These are phyloP conservation scores for Paxillus ammoniavirescens DNA, from an alignment of 768 basidiomycete species.

Conservation along the genomic window DNA sequence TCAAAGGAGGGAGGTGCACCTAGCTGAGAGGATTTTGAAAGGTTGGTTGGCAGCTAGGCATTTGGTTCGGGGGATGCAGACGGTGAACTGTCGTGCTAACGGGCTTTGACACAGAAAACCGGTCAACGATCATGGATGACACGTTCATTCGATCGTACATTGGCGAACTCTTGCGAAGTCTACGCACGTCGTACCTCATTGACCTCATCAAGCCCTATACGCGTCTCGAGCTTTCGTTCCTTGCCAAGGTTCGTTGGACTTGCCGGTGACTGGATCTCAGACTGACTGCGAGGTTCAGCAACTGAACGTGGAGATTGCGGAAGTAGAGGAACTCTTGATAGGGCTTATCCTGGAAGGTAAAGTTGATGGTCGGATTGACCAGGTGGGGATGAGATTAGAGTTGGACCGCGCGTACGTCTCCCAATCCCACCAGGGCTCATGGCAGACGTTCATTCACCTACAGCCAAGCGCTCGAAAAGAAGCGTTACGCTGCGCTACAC, in stretches of 20 bases:
- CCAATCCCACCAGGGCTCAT: not conserved
- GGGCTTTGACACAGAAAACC: conserved; percentile 62
- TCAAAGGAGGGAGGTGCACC: conserved; percentile 92
- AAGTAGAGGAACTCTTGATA: conserved; percentile 93
- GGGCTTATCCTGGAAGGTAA: conserved; percentile 95
- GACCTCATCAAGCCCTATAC: conserved; percentile 99
- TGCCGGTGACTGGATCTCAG: not conserved
- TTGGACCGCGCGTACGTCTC: conserved; percentile 73
- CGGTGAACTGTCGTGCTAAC: conserved; percentile 1
- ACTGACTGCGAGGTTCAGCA: conserved; percentile 51
- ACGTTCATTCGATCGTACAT: conserved; percentile 94
- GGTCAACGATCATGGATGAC: conserved; percentile 94
- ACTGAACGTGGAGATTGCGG: conserved; percentile 88
- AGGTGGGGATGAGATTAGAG: conserved; percentile 90
- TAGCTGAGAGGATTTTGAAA: conserved; percentile 93
- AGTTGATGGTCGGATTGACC: conserved; percentile 95
- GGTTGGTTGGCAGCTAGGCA: conserved; percentile 43
- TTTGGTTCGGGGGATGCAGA: not conserved
- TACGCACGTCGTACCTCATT: conserved; percentile 95
- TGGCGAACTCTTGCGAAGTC: conserved; percentile 89
- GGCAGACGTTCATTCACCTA: conserved; percentile 4
- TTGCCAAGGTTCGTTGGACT: conserved; percentile 68
- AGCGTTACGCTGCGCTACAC: conserved; percentile 75
- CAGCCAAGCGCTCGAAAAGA: conserved; percentile 86
- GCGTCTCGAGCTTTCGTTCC: conserved; percentile 86